phyloP scores from a whole-genome alignment of 192 early-diverging fungal species.

The Coemansia sp. region DNA sequence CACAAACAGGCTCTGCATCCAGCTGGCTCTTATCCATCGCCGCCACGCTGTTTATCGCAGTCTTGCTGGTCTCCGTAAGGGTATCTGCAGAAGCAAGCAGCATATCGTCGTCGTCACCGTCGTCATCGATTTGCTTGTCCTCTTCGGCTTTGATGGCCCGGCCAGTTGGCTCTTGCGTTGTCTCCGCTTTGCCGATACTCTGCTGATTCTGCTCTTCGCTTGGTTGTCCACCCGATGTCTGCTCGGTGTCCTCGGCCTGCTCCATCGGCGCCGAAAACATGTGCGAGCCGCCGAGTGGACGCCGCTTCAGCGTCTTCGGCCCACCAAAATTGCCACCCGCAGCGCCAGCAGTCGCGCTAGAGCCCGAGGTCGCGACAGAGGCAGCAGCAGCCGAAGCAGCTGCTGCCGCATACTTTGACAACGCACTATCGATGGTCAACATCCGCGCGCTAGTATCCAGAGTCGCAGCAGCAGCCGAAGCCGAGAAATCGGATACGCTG shows the following conservation, averaged over 20 bases:
- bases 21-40: not conserved
- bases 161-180: not conserved
- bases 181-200: not conserved
- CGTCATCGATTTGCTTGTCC: not conserved
- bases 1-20: not conserved
- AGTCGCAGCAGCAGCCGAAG: slow-evolving; percentile 6
- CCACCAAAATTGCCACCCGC: not conserved
- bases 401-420: slow-evolving; percentile 7
- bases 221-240: too few relatives aligned
- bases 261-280: slow-evolving; percentile 5
- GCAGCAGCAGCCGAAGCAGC: slow-evolving; percentile 12
- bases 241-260: not conserved
- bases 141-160: too few relatives aligned
- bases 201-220: not conserved
- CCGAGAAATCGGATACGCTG: slow-evolving; percentile 38
- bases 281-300: not conserved
- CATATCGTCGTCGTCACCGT: not conserved
- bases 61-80: not conserved
- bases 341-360: not conserved
- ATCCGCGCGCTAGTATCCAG: slow-evolving; percentile 9
- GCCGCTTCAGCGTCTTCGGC: not conserved
- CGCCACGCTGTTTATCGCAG: not conserved
- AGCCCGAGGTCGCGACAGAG: not conserved
- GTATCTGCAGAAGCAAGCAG: not conserved
- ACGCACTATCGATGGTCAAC: slow-evolving; percentile 14